Evolutionary conservation across 208 protist species (phyloP), one percentile per base, ranked within the genome.

Genomic region (Acanthamoeba healyi): DNA sequence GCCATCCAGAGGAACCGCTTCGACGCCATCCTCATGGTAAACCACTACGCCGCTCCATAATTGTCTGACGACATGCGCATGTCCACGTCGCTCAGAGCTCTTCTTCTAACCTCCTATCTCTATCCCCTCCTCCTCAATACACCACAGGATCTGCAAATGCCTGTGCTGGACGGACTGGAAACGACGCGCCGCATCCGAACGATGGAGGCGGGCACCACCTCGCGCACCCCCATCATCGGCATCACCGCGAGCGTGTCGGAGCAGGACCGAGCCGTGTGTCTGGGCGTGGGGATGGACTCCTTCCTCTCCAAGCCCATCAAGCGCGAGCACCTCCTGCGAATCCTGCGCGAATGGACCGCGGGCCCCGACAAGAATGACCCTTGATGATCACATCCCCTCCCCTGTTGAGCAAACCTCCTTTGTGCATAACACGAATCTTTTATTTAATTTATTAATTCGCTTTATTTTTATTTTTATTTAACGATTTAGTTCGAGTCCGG

Each of bases 191-290:
- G 70, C 29, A 79, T 79, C 7, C 29, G 70, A 5, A 79, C 7
- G 15, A 36, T 79, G 24, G 70, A 79, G 38, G 70, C 70, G 7
- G 70, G 70, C 10, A 36, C 61, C 7, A 29, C 36, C 29, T 7
- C 38, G 70, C 70, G 36, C 6, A 79, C 70, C 6, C 70, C 70
- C 70, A 79, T 79, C 70, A 79, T 79, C 29, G 70, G 70, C 70
- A 79, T 79, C 70, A 88, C 81, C 5, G 81, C 81, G 6, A 88
- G 81, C 36, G 81, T 88, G 9, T 88, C 81, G 6, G 81, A 88
- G 44, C 49, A 88, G 81, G 81, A 88, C 44, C 44, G 81, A 17
- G 81, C 81, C 14, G 54, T 88, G 44, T 88, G 81, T 42, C 81
- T 88, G 81, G 54, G 81, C 32, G 81, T 65, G 22, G 81, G 81